These are phyloP conservation scores for Sonneratia caseolaris DNA, from an alignment of 345 rosid species.

Conservation along the genomic window DNA sequence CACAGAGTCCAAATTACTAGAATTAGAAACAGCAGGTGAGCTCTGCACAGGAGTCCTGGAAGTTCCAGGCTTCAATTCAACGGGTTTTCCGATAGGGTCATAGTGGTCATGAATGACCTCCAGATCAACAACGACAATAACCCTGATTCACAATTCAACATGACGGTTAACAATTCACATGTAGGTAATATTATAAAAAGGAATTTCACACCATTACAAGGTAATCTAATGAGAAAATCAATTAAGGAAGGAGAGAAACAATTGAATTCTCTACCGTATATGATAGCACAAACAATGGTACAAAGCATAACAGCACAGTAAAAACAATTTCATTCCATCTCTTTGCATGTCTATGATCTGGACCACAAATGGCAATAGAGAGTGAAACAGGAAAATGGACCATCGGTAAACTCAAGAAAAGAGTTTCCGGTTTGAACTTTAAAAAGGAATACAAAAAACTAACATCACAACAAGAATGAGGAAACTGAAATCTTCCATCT, in stretches of 20 bases:
- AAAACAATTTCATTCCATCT: neutral
- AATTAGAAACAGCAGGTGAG: constrained; percentile 15
- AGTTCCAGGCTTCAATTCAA: constrained; percentile 15
- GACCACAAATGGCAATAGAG: neutral
- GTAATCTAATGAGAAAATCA: neutral
- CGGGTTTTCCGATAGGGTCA: constrained; percentile 46
- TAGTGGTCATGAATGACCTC: constrained; percentile 36
- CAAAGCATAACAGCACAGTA: neutral
- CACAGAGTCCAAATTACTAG: constrained; percentile 23
- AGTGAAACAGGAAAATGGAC: neutral
- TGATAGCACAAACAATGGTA: neutral
- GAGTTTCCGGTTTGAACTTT: neutral
- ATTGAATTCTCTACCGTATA: neutral
- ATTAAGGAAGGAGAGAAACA: neutral
- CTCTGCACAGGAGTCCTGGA: constrained; percentile 28
- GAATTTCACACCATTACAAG: neutral
- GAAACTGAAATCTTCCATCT: neutral
- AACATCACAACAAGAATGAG: neutral
- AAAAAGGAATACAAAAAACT: neutral
- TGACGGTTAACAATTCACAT: neutral
- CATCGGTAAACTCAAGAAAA: neutral
- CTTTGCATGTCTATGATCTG: neutral
- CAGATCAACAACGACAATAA: constrained; percentile 55
- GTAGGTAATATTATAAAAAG: neutral
- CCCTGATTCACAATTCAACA: constrained; percentile 30